Evolutionary conservation across 306 rosid species (phyloP).

Genomic region (Acmispon strigosus): DNA sequence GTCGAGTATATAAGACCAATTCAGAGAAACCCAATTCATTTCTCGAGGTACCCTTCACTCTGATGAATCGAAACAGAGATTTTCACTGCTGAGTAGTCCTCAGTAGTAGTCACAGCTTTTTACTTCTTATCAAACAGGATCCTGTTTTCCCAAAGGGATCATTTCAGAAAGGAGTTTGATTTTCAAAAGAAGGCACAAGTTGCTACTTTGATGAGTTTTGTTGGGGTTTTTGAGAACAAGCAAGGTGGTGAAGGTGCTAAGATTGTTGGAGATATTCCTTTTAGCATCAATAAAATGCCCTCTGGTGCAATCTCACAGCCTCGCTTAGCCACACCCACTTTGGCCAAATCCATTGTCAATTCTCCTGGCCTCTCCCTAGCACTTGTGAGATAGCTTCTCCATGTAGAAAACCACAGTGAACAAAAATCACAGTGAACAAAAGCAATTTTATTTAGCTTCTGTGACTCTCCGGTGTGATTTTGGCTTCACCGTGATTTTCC

Average conservation of each 20-base stretch:
- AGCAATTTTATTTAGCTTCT: too few species aligned
- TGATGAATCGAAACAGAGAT: conserved; percentile 2
- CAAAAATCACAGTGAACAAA: too few species aligned
- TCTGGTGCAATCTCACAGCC: conserved; percentile 69
- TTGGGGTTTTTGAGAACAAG: conserved; percentile 66
- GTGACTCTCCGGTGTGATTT: too few species aligned
- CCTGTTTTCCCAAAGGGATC: background rate
- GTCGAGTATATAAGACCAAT: conserved; percentile 14
- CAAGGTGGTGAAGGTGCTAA: conserved; percentile 50
- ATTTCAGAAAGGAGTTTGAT: background rate
- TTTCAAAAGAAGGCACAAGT: background rate
- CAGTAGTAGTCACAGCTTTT: background rate
- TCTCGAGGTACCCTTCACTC: conserved; percentile 2
- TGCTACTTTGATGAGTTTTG: conserved; percentile 86
- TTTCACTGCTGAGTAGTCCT: background rate
- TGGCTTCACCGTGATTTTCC: too few species aligned
- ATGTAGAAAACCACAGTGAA: too few species aligned
- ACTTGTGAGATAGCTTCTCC: conserved; percentile 37
- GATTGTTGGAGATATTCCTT: conserved; percentile 54
- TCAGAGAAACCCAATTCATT: conserved; percentile 24
- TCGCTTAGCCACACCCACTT: conserved; percentile 54
- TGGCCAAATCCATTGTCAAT: conserved; percentile 80
- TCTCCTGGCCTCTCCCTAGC: conserved; percentile 87
- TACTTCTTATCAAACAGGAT: background rate
- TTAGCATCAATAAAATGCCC: conserved; percentile 45